Evolutionary conservation across 495 filamentous ascomycete genomes (phyloP), one percentile per base, ranked within the genome.

Genomic region (Articulospora tetracladia): DNA sequence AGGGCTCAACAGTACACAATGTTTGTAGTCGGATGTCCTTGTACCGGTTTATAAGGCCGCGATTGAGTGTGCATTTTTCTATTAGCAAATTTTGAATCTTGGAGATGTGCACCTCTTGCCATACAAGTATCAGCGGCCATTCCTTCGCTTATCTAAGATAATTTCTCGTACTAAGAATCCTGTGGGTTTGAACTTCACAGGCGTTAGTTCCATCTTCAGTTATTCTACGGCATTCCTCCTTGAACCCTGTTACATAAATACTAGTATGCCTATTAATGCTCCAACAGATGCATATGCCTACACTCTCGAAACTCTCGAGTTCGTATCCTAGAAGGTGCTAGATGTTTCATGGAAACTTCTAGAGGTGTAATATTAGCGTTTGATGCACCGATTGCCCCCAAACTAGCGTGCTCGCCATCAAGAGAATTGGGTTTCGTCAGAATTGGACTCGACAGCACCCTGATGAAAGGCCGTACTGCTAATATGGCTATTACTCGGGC

Each of bases 201-300:
- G 17, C 77, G 79, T 8, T 80, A 75, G 57, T 69, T 81, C 52
- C 80, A 81, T 59, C 71, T 74, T 51, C 75, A 68, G 73, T 15
- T 65, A 74, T 53, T 53, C 68, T 32, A 73, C 72, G 13, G 72
- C 73, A 25, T 74, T 54, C 2, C 63, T 69, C 50, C 28, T 78
- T 8, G 76, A 69, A 71, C 64, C 73, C 25, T 66, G 66, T 17
- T 74, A 76, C 63, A 67, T 70, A 41, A 67, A 73, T 58, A 70
- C 64, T 0, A 65, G 71, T 22, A 64, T 77, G 32, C 63, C 52
- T 61, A 69, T 51, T 74, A 74, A 13, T 72, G 76, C 2, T 74
- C 75, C 1, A 58, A 57, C 15, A 69, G 72, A 56, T 77, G 77
- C 3, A 62, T 68, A n/a, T 56, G 79, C 46, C 64, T 67, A 23